Evolutionary conservation across 306 rosid species (phyloP), one percentile per base, ranked within the genome.

Genomic region (Macrotyloma uniflorum): DNA sequence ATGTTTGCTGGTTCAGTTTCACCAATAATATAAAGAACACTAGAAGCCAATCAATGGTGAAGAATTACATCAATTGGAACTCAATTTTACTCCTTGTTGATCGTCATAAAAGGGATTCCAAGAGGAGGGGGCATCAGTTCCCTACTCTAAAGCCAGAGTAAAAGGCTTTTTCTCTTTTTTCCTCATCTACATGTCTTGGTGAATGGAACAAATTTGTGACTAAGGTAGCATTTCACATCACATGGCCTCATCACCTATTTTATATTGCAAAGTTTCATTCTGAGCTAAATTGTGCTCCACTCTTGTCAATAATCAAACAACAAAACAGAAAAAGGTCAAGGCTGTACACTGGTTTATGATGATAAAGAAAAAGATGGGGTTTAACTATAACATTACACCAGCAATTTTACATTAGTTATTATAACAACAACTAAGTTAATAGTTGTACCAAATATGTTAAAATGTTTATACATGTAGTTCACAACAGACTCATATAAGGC

Each of bases 151-250:
- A 61, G 71, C 77, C 35, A 15, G 36, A 47, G 67, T 18, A 71
- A 49, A 8, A 18, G 38, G 16, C 73, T 50, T 62, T 62, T 71
- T 35, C 36, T 30, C 20, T 20, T 10, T 19, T 74, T 73, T 30
- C 36, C 64, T 13, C 75, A 61, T 4, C 10, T 6, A 18, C 43
- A 32, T 66, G 72, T 65, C 58, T 6, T 28, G n/a, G n/a, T n/a
- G n/a, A n/a, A n/a, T n/a, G 74, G 26, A 65, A 61, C 65, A 55
- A 62, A 78, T 6, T 33, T 58, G 70, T 62, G 65, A 67, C 35
- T 6, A 6, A 4, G 59, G 72, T 46, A 66, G 45, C 77, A 67
- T 36, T 30, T 83, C 68, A 75, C 49, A 62, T 28, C 68, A 76
- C 42, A 68, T 26, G 66, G 58, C 42, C 77, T 35, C 18, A 36